Evolutionary conservation across 2,329 filamentous ascomycete species (phyloP), one percentile per base, ranked within the genome.

Genomic region (Fusarium hainanense): DNA sequence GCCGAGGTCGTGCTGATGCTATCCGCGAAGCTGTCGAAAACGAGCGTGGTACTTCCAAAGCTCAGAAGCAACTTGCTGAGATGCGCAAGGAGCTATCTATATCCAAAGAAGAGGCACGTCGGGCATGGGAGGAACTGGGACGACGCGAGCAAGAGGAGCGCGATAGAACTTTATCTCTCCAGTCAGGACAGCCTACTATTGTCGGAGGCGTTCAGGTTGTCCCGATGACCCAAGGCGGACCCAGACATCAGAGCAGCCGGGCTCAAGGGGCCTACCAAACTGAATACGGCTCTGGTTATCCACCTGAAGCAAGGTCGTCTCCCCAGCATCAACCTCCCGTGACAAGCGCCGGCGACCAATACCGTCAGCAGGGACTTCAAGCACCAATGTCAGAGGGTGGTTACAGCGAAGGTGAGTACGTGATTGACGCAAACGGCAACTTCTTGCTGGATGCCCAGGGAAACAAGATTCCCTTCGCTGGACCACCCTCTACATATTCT

Each of bases 41-140:
- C 40, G 89, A 93, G 68, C 86, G 87, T 12, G 92, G 92, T 54
- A 91, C 89, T 71, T 92, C 93, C 57, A 92, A 90, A 75, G 87
- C 89, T 0, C 91, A 97, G 72, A 93, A 93, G 75, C 86, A 93
- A 72, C 87, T 97, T n/a, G 85, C 87, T 18, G 96, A 98, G 79
- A 94, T 97, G 92, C 92, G 92, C 74, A 93, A 96, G 68, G 96
- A 99, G 80, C 85, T 98, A 41, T 88, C 92, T 74, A 99, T 99
- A 66, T 97, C 94, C 41, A 98, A 97, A 77, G 95, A 98, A 73
- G 96, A 99, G 80, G 95, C 96, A 11, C 90, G 95, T 37, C 89
- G 96, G 60, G 96, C 96, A 3, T 99, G 96, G 96, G 96, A 99
- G 82, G 96, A 98, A 80, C 88, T 99, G 2, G 96, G 96, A 25